Evolutionary conservation across 768 basidiomycete species (phyloP), one percentile per base, ranked within the genome.

Genomic region (Lactarius psammicola): DNA sequence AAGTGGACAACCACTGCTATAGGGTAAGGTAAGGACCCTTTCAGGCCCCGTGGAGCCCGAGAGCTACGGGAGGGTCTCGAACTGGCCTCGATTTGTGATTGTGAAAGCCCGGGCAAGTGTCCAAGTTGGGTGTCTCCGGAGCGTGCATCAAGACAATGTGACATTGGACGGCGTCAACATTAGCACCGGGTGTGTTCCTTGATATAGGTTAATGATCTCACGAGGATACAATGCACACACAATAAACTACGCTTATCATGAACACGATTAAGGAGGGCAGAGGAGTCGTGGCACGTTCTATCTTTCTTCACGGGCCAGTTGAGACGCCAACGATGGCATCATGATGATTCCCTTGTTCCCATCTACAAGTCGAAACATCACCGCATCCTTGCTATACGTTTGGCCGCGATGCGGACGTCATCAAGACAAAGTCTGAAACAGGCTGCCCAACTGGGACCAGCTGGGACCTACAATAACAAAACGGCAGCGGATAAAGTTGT

Each of bases 351-450:
- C 23, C 23, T 18, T 42, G 42, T 20, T 8, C 42, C 3, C 20
- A 42, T 8, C 3, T 2, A n/a, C 4, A 49, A 49, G n/a, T 49
- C 46, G 46, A 49, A 49, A 49, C 46, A 49, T 46, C n/a, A 46
- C n/a, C n/a, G n/a, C n/a, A n/a, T n/a, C n/a, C n/a, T n/a, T 46
- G 11, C 42, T 20, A 7, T 44, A n/a, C n/a, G 17, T 26, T 9
- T 23, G n/a, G 49, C 49, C 15, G 49, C 13, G 49, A 7, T 51
- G 23, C 15, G 18, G 18, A 20, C 23, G 49, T 51, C 49, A 51
- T 26, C 49, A 51, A 51, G 23, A 51, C 49, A 51, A 51, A 49
- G 26, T 51, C 49, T 51, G 49, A 51, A 51, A 51, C 49, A 51
- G 23, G n/a, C 13, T 26, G 23, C 4, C 49, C 23, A 38, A 51